Percentiles rank a stretch among this genome's conserved stretches.
Conservation (phyloP, 1,284 basidiomycete genomes). For the Tilletiaria anomala region DNA sequence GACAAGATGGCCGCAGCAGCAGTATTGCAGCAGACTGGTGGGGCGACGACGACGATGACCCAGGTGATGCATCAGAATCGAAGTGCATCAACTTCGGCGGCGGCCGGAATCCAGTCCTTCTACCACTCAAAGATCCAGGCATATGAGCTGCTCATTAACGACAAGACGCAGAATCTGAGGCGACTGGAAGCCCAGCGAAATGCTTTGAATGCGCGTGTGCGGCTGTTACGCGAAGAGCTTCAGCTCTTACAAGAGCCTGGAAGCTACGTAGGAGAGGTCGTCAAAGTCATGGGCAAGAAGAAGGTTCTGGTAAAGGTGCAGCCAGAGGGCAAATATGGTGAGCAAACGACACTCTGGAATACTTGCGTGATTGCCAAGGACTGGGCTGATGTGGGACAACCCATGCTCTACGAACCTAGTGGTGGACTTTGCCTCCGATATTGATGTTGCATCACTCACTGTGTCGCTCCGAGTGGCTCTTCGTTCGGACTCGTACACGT, state of each 20-base stretch:
- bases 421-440: conserved; percentile 80
- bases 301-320: conserved; percentile 97
- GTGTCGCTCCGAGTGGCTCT: conserved; percentile 84
- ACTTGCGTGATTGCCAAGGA: no score
- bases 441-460: conserved; percentile 66
- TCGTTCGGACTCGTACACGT: conserved; percentile 82
- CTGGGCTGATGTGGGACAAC: no score
- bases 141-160: conserved; percentile 79
- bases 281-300: conserved; percentile 98
- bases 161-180: conserved; percentile 88
- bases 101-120: conserved; percentile 57
- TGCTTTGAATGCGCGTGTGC: conserved; percentile 84
- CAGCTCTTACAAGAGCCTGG: conserved; percentile 92
- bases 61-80: no score
- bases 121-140: conserved; percentile 91
- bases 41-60: no score
- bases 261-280: conserved; percentile 91
- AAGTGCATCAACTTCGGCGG: no score
- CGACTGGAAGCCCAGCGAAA: conserved; percentile 93
- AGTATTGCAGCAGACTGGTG: no score
- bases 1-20: no score
- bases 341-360: no score
- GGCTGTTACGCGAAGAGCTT: conserved; percentile 69
- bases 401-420: no score
- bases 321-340: conserved; percentile 96